Conservation (phyloP, 257 asterid species). For the Primulina huaijiensis region DNA sequence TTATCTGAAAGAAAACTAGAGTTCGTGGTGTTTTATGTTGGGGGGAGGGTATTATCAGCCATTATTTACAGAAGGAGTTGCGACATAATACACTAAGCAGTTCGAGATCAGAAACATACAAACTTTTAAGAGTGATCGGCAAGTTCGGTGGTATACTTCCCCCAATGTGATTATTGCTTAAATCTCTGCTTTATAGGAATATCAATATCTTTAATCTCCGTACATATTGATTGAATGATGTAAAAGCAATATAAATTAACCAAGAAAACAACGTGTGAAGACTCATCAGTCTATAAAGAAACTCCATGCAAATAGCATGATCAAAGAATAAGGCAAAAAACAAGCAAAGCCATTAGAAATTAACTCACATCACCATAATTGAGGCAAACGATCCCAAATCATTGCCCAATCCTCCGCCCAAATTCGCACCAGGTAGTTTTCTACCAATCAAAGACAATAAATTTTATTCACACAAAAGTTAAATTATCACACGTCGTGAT, state of each 20-base stretch:
- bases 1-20: constrained; percentile 65
- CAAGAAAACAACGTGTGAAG: background rate
- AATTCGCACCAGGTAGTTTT: constrained; percentile 48
- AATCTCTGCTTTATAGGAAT: constrained; percentile 46
- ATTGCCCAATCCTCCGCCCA: constrained; percentile 62
- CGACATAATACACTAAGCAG: background rate
- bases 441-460: constrained; percentile 32
- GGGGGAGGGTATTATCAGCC: constrained; percentile 25
- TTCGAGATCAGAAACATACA: constrained; percentile 55
- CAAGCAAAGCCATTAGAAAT: background rate
- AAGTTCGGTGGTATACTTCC: constrained; percentile 70
- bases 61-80: background rate
- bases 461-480: constrained; percentile 1
- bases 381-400: constrained; percentile 67
- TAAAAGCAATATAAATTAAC: background rate
- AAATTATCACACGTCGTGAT: background rate
- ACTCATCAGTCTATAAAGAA: background rate
- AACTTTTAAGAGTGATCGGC: constrained; percentile 57
- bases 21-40: constrained; percentile 23
- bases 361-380: constrained; percentile 60
- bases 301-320: constrained; percentile 6
- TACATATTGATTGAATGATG: constrained; percentile 10
- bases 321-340: background rate
- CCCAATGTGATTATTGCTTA: constrained; percentile 80
- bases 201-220: constrained; percentile 19